Evolutionary conservation across 306 rosid genomes (phyloP), one percentile per base, ranked within the genome.

Genomic region (Rosa lucieae): DNA sequence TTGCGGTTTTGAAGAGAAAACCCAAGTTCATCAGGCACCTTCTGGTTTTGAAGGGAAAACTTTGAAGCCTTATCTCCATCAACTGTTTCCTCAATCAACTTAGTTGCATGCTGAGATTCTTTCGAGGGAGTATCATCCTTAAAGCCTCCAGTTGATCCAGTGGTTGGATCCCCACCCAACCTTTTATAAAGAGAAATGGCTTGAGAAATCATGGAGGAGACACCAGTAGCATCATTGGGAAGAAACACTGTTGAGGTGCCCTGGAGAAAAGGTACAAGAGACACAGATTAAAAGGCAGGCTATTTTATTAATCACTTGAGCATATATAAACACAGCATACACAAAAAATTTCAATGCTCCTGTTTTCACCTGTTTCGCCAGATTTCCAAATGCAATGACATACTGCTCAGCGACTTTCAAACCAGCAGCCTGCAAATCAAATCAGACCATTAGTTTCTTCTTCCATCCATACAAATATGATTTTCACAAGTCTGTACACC

Each of bases 171-270:
- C 49, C 89, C 94, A 29, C 91, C 39, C 76, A 95, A 73, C 87
- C 90, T 91, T 88, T 95, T 95, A 77, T 93, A 95, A 86, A 93
- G 90, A 9, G 94, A 82, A 66, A 95, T 90, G 61, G 99, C 99
- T 86, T 95, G 98, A 73, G 97, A 92, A 91, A 95, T 93, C 98
- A 91, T 90, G 86, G 98, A 89, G 37, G 99, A 98, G 80, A 93
- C 89, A 32, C 37, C 47, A 23, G 98, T 86, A 78, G 90, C 92
- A 35, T 92, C 85, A 78, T 97, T 93, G 43, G 99, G 99, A 82
- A 93, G 97, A 88, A 95, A 86, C 92, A 95, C 88, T 62, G 99
- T 95, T 39, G n/a, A 18, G 20, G 98, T 95, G 75, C 99, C 85
- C 99, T 95, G 89, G 67, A 79, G 72, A 72, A 74, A 63, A 70